Evolutionary conservation across 805 yeast species (phyloP), one percentile per base, ranked within the genome.

Genomic region (Scheffersomyces ergatensis): DNA sequence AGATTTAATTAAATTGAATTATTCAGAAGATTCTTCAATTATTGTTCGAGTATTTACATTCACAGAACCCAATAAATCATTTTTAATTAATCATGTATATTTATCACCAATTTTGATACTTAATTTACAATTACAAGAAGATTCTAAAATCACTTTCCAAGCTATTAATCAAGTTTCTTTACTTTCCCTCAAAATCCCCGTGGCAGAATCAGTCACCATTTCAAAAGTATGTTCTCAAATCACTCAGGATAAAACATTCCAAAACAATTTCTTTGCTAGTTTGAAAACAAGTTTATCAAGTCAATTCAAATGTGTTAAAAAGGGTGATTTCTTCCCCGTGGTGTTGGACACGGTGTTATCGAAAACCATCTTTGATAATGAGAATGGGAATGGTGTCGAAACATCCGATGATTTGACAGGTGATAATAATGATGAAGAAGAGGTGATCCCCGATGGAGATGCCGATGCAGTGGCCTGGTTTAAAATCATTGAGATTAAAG

Each of bases 381-480:
- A 31, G 13, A 38, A 38, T 11, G 69, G 56, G 48, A 60, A 58
- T 1, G 55, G 44, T 2, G 51, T 42, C 11, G 48, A 48, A 4
- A 55, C 54, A 12, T 39, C 27, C 2, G 57, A 49, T 8, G 54
- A 49, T 6, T 43, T 41, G 1, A 36, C 35, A 7, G 36, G 21
- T 6, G 36, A 39, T 19, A 52, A 43, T 35, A 36, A 20, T 6
- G 42, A 39, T 16, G 47, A 32, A 36, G 16, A 67, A 0, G 58
- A 59, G 2, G 63, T 71, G 3, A 62, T 78, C 2, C 89, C 89
- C 0, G 60, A 66, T 2, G 88, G 87, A 0, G 71, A 70, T 17
- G 80, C 86, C 1, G 88, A 89, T 55, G 68, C 78, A 0, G 75
- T 90, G 15, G 95, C 89, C 0, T 92, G 97, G 97, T 92, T 89